Conservation (phyloP, 2,329 filamentous ascomycete genomes). For the Cordyceps tenuipes region DNA sequence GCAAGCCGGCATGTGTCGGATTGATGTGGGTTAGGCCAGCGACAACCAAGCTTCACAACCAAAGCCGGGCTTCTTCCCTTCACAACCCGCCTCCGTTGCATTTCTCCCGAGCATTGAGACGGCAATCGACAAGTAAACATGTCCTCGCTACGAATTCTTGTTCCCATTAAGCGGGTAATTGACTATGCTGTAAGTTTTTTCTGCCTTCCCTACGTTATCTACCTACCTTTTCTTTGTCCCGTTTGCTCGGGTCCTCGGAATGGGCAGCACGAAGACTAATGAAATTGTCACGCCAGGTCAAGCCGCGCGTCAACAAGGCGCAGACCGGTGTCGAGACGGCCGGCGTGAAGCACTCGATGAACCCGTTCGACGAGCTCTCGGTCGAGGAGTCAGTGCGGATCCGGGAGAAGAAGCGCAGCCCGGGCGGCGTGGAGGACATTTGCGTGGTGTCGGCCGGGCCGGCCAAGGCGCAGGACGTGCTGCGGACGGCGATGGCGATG, state of each 20-base stretch:
- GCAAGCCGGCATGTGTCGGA: conserved; percentile 31
- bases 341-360: conserved; percentile 95
- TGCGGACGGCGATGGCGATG: conserved; percentile 98
- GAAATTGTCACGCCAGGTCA: conserved; percentile 39
- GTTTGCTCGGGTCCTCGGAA: not conserved
- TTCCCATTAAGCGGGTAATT: conserved; percentile 77
- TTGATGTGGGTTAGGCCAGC: not conserved
- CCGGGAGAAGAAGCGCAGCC: conserved; percentile 71
- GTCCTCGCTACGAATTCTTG: conserved; percentile 64
- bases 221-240: not conserved
- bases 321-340: conserved; percentile 84
- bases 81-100: conserved; percentile 5
- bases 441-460: conserved; percentile 83
- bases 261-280: not conserved
- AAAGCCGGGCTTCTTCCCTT: conserved; percentile 5
- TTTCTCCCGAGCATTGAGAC: conserved; percentile 20
- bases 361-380: conserved; percentile 97
- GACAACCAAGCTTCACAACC: not conserved
- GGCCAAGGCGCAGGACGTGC: conserved; percentile 74
- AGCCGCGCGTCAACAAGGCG: conserved; percentile 61
- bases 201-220: not conserved
- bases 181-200: conserved; percentile 63
- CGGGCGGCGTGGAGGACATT: conserved; percentile 79
- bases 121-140: conserved; percentile 26
- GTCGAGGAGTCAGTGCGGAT: conserved; percentile 94